Evolutionary conservation across 371 early-diverging fungal species (phyloP).

Genomic region (Entomophthora muscae): DNA sequence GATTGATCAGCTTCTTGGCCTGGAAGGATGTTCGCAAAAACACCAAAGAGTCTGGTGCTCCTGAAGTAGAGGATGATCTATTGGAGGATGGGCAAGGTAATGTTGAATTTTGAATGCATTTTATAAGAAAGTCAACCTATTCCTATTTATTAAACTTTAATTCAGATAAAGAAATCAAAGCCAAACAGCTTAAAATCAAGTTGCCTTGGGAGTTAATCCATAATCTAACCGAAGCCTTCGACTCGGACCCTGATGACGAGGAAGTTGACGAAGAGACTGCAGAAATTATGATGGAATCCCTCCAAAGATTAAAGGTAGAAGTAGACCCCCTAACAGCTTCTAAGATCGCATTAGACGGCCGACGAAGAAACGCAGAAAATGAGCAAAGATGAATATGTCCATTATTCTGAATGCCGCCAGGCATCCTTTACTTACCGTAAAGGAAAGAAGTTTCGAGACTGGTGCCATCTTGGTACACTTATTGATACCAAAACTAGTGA

Average conservation of each 20-base stretch:
- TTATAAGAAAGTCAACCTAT: too few relatives aligned
- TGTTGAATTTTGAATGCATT: not conserved
- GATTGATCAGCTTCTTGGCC: constrained; percentile 72
- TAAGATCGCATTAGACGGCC: constrained; percentile 27
- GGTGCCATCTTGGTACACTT: constrained; percentile 75
- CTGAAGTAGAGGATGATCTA: constrained; percentile 37
- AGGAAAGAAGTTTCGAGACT: constrained; percentile 84
- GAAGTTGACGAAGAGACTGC: constrained; percentile 67
- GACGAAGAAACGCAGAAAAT: constrained; percentile 87
- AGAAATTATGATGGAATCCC: constrained; percentile 73
- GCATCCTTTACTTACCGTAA: constrained; percentile 96
- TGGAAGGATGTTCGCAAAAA: constrained; percentile 95
- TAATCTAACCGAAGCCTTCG: constrained; percentile 50
- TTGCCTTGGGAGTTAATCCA: constrained; percentile 82
- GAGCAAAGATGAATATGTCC: constrained; percentile 96
- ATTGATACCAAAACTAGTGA: constrained; percentile 78
- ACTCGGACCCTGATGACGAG: constrained; percentile 58
- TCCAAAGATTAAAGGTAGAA: constrained; percentile 38
- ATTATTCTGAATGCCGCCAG: constrained; percentile 94
- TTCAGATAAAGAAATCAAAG: constrained; percentile 13
- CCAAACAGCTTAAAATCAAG: constrained; percentile 53
- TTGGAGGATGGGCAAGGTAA: constrained; percentile 31
- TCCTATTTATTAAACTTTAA: too few relatives aligned
- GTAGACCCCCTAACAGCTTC: too few relatives aligned
- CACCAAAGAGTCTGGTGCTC: constrained; percentile 51